phyloP scores from a whole-genome alignment of 176 grass and related monocot species.

The Phoenix dactylifera region DNA sequence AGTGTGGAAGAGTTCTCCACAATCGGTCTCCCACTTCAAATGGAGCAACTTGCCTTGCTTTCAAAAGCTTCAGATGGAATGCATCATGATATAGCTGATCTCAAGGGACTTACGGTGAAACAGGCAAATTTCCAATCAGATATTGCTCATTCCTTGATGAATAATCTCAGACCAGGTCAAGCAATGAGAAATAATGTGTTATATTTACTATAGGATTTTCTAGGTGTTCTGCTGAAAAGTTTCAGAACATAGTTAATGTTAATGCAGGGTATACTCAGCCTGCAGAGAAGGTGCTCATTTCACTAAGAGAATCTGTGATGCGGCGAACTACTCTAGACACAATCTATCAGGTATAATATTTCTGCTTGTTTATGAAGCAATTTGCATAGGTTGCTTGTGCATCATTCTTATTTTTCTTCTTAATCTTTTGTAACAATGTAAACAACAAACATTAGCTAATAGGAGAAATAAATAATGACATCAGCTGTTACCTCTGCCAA shows the following conservation, averaged over 20 bases:
- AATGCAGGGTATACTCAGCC: conserved; percentile 25
- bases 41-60: conserved; percentile 8
- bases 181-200: conserved; percentile 8
- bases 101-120: not conserved
- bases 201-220: conserved; percentile 11
- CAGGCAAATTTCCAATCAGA: conserved; percentile 9
- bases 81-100: conserved; percentile 20
- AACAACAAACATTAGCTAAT: no score
- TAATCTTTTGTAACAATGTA: no score
- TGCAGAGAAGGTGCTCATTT: conserved; percentile 47
- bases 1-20: conserved; percentile 4
- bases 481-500: no score
- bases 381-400: no score
- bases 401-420: not conserved
- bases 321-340: conserved; percentile 49
- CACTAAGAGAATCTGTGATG: conserved; percentile 72
- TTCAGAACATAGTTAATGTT: conserved; percentile 5
- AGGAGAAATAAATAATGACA: no score
- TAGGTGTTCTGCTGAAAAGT: no score
- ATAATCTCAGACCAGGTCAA: conserved; percentile 18
- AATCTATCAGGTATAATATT: conserved; percentile 36
- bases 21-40: not conserved
- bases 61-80: conserved; percentile 15
- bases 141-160: conserved; percentile 14
- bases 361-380: no score